Evolutionary conservation across 495 filamentous ascomycete genomes (phyloP).

Genomic region (Bathelium albidoporum): DNA sequence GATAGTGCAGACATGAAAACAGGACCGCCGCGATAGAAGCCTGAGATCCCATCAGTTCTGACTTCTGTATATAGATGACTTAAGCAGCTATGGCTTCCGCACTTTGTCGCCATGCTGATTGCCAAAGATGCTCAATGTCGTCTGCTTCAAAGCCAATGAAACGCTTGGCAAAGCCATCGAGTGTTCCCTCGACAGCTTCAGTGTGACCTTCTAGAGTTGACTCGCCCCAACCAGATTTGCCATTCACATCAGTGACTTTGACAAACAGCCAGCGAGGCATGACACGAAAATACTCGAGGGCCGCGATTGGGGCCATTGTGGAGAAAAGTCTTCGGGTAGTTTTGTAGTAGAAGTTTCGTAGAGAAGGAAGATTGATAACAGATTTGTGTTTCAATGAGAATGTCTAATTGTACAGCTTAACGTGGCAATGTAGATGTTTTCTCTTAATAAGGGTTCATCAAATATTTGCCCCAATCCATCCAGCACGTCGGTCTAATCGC

Average conservation of each 20-base stretch:
- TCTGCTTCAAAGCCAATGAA: conserved; percentile 64
- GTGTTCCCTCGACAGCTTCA: conserved; percentile 62
- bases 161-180: conserved; percentile 54
- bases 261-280: conserved; percentile 58
- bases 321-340: not conserved
- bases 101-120: conserved; percentile 50
- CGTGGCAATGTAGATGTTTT: not conserved
- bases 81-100: not conserved
- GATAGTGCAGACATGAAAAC: conserved; percentile 74
- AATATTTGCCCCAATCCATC: not conserved
- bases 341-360: not conserved
- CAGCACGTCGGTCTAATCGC: not conserved
- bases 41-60: conserved; percentile 15
- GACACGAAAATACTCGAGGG: conserved; percentile 18
- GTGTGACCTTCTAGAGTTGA: conserved; percentile 54
- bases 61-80: not conserved
- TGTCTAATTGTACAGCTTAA: too few relatives aligned
- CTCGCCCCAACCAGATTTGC: conserved; percentile 66
- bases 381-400: too few relatives aligned
- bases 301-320: conserved; percentile 14
- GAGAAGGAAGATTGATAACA: too few relatives aligned
- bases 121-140: conserved; percentile 77
- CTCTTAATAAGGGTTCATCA: not conserved
- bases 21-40: conserved; percentile 74
- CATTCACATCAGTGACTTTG: conserved; percentile 57